Conservation (phyloP, 805 yeast species). For the Lipomyces orientalis region DNA sequence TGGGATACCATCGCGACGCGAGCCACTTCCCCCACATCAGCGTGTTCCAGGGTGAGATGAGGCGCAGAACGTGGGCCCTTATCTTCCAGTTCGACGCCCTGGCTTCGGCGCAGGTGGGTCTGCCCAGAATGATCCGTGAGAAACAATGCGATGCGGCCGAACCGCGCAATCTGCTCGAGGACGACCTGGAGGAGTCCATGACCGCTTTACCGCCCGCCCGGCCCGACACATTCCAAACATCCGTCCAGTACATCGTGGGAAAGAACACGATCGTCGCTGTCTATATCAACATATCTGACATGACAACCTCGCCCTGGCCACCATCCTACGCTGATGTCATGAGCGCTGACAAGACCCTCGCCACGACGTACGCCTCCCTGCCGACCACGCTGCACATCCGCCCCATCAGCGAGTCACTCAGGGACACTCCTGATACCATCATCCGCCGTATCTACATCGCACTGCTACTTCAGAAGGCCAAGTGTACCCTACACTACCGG, state of each 20-base stretch:
- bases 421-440: not conserved
- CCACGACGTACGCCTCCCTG: not conserved
- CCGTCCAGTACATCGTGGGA: not conserved
- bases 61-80: conserved; percentile 42
- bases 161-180: conserved; percentile 40
- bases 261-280: not conserved
- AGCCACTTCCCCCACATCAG: too few relatives aligned
- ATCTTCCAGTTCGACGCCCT: conserved; percentile 39
- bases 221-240: conserved; percentile 30
- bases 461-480: not conserved
- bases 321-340: not conserved
- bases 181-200: conserved; percentile 37
- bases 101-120: conserved; percentile 42
- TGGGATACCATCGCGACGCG: too few relatives aligned
- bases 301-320: not conserved
- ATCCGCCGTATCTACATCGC: not conserved
- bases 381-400: not conserved
- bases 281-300: not conserved
- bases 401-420: not conserved
- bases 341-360: not conserved
- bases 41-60: too few relatives aligned
- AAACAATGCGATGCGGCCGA: conserved; percentile 41
- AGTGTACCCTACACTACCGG: not conserved
- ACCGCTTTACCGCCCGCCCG: conserved; percentile 33
- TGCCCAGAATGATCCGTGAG: conserved; percentile 41